Evolutionary conservation across 345 rosid genomes (phyloP), one percentile per base, ranked within the genome.

Genomic region (Kandelia obovata): DNA sequence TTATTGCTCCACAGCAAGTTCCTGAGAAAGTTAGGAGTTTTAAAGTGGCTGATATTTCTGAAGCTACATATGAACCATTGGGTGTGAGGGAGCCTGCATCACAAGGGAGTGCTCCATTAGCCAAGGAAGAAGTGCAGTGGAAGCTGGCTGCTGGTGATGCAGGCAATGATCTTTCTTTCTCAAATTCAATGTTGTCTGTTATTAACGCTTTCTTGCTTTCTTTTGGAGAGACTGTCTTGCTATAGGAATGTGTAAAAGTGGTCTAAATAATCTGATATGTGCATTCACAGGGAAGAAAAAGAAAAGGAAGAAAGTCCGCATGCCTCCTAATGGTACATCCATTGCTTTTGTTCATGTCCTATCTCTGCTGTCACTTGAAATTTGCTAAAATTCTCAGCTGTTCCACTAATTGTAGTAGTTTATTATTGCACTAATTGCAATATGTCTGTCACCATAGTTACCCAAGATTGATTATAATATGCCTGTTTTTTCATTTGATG

Each of bases 291-390:
- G 82, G 71, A 92, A 82, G 84, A 89, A 84, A 73, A 95, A 75
- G 86, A 95, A 87, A 71, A 92, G 84, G 82, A 95, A 90, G 85
- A 95, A 90, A 78, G 83, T 76, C 7, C 88, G 86, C 31, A 51
- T 70, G 81, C 87, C 96, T 66, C 78, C 82, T 68, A 87, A 81
- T 77, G 89, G 89, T 85, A 74, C 43, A 16, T 59, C 61, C 49
- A 43, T 43, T 43, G 49, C 49, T 43, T 2, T 58, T 47, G 20
- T 55, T 62, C 17, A 43, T 43, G n/a, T 55, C 30, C n/a, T 46
- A 26, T 62, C 23, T 25, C 49, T 43, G 49, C 0, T 7, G 16
- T 17, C 61, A 67, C 52, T 66, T 11, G 47, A 62, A 58, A 30
- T 59, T 62, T 26, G 30, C 59, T 75, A n/a, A 1, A 4, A 16